Conservation (phyloP, 2,329 filamentous ascomycete species). For the Apiospora arundinis region DNA sequence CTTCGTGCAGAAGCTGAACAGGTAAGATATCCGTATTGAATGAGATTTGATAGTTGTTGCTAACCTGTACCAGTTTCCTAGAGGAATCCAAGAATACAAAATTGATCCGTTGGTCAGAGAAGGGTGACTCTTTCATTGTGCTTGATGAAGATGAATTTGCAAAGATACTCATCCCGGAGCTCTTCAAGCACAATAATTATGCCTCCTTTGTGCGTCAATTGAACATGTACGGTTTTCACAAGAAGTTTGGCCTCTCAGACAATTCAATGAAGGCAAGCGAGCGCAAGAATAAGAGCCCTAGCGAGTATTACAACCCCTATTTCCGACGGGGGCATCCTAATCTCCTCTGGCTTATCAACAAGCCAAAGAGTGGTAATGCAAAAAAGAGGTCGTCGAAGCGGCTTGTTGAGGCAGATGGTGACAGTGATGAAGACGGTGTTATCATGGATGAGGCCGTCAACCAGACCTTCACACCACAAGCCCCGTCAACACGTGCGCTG, state of each 20-base stretch:
- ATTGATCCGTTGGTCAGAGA: slow-evolving; percentile 95
- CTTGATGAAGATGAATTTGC: slow-evolving; percentile 98
- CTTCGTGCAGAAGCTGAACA: slow-evolving; percentile 97
- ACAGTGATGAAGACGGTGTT: slow-evolving; percentile 72
- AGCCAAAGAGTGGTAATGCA: slow-evolving; percentile 76
- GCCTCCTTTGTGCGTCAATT: slow-evolving; percentile 19
- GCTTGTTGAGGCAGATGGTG: slow-evolving; percentile 68
- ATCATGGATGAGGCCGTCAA: slow-evolving; percentile 50
- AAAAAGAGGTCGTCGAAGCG: slow-evolving; percentile 62
- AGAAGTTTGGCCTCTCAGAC: slow-evolving; percentile 93
- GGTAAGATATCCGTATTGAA: too few relatives aligned
- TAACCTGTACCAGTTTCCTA: slow-evolving; percentile 72
- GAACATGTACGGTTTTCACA: slow-evolving; percentile 85
- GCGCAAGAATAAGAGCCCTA: slow-evolving; percentile 95
- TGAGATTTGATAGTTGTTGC: too few relatives aligned
- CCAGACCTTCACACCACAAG: slow-evolving; percentile 43
- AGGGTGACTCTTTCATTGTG: slow-evolving; percentile 95
- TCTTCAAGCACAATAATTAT: slow-evolving; percentile 83
- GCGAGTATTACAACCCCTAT: slow-evolving; percentile 97
- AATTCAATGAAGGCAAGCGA: slow-evolving; percentile 98
- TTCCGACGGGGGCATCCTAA: slow-evolving; percentile 94
- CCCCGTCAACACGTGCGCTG: slow-evolving; percentile 41
- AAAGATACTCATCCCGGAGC: slow-evolving; percentile 93
- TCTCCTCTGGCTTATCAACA: slow-evolving; percentile 94
- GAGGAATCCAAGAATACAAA: slow-evolving; percentile 93